Conservation (phyloP, 305 asterid genomes). For the Fraxinus dipetala region DNA sequence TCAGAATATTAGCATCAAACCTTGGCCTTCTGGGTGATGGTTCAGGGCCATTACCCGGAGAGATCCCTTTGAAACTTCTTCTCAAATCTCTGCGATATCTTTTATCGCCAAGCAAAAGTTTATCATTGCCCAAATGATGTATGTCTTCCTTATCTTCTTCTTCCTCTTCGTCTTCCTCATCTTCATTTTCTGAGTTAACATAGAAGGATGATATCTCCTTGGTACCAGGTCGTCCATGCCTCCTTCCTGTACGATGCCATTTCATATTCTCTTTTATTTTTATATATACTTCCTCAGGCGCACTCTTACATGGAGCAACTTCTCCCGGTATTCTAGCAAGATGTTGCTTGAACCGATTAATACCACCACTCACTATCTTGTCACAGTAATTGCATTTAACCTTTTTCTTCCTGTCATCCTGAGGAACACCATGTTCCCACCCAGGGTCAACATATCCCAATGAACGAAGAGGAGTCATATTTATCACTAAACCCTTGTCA, state of each 20-base stretch:
- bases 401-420: constrained; percentile 93
- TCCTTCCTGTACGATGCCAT: constrained; percentile 94
- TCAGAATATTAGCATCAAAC: constrained; percentile 44
- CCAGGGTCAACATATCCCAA: constrained; percentile 92
- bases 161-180: constrained; percentile 55
- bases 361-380: constrained; percentile 90
- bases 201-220: constrained; percentile 56
- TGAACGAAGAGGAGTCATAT: constrained; percentile 78
- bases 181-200: constrained; percentile 64
- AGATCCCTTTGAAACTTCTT: constrained; percentile 51
- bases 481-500: constrained; percentile 64
- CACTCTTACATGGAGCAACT: constrained; percentile 92
- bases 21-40: constrained; percentile 53
- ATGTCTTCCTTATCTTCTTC: constrained; percentile 48
- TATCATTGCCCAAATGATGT: constrained; percentile 44
- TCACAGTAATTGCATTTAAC: constrained; percentile 94
- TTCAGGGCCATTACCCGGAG: constrained; percentile 47
- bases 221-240: constrained; percentile 67
- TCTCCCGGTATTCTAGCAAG: constrained; percentile 93
- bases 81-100: constrained; percentile 51
- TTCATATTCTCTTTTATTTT: constrained; percentile 91
- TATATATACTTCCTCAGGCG: constrained; percentile 83
- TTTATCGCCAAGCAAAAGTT: constrained; percentile 49
- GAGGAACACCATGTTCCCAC: constrained; percentile 93
- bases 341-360: constrained; percentile 91